phyloP scores from a whole-genome alignment of 495 filamentous ascomycete species.

The Aspergillus carlsbadensis region DNA sequence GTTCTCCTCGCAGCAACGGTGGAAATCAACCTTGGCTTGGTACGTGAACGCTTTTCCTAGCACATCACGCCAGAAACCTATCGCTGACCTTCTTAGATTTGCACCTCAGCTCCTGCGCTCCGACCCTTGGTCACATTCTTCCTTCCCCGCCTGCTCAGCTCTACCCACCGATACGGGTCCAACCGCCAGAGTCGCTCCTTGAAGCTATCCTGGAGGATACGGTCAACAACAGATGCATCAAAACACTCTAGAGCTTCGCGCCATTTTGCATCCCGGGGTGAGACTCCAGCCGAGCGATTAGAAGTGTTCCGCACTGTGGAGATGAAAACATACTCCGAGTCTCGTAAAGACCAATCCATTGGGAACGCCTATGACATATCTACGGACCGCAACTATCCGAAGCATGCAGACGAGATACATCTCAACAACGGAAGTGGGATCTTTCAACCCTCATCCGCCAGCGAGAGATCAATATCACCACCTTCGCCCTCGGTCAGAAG shows the following conservation, averaged over 20 bases:
- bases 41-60: slow-evolving; percentile 30
- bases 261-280: slow-evolving; percentile 1
- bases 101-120: slow-evolving; percentile 54
- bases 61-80: too few species aligned
- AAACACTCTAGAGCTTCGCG: slow-evolving; percentile 13
- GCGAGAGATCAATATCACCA: not conserved
- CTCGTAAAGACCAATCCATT: not conserved
- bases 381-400: not conserved
- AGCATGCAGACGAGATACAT: not conserved
- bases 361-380: slow-evolving; percentile 4
- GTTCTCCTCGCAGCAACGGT: slow-evolving; percentile 52
- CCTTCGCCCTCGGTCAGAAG: not conserved
- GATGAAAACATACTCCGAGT: slow-evolving; percentile 5
- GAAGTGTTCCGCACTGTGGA: slow-evolving; percentile 23
- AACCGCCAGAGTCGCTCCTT: slow-evolving; percentile 21
- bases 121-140: slow-evolving; percentile 51
- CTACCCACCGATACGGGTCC: slow-evolving; percentile 20
- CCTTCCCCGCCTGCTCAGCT: slow-evolving; percentile 39
- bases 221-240: slow-evolving; percentile 19
- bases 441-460: not conserved
- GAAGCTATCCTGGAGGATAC: slow-evolving; percentile 30
- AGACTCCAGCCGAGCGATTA: slow-evolving; percentile 9
- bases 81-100: slow-evolving; percentile 40
- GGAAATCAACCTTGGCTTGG: slow-evolving; percentile 60
- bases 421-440: slow-evolving; percentile 1